Evolutionary conservation across 306 rosid species (phyloP).

Genomic region (Medicago arabica): DNA sequence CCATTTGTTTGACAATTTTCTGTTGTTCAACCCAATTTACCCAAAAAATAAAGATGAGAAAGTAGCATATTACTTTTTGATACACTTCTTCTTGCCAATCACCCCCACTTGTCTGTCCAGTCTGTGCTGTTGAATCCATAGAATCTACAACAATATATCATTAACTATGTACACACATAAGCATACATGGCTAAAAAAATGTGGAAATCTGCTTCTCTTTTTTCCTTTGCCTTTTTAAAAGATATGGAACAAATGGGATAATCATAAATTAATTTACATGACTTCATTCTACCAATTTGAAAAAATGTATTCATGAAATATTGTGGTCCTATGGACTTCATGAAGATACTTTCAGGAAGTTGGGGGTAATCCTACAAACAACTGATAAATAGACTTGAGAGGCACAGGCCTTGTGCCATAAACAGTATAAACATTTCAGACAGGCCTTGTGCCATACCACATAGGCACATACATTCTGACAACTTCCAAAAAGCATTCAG

Average conservation of each 20-base stretch:
- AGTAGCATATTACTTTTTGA: constrained; percentile 69
- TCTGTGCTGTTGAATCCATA: constrained; percentile 91
- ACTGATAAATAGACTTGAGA: constrained; percentile 4
- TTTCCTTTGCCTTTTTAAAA: background rate
- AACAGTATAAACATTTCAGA: background rate
- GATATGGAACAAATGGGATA: background rate
- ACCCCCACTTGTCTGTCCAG: constrained; percentile 75
- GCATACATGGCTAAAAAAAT: constrained; percentile 35
- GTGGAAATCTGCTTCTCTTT: background rate
- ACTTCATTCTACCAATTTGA: constrained; percentile 15
- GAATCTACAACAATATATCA: constrained; percentile 61
- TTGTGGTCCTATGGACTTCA: background rate
- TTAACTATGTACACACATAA: constrained; percentile 22
- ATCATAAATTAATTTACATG: constrained; percentile 20
- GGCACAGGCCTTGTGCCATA: constrained; percentile 2
- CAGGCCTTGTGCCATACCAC: no score
- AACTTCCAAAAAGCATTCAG: background rate
- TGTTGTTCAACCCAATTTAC: constrained; percentile 24
- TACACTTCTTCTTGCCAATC: constrained; percentile 91
- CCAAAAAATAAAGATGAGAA: constrained; percentile 15
- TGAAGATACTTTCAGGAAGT: constrained; percentile 16
- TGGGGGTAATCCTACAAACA: constrained; percentile 5
- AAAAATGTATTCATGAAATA: constrained; percentile 33
- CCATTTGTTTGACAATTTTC: constrained; percentile 15
- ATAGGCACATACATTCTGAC: no score